Base-by-base conservation (phyloP, 139 green algal genomes). In the Desmodesmus armatus region DNA sequence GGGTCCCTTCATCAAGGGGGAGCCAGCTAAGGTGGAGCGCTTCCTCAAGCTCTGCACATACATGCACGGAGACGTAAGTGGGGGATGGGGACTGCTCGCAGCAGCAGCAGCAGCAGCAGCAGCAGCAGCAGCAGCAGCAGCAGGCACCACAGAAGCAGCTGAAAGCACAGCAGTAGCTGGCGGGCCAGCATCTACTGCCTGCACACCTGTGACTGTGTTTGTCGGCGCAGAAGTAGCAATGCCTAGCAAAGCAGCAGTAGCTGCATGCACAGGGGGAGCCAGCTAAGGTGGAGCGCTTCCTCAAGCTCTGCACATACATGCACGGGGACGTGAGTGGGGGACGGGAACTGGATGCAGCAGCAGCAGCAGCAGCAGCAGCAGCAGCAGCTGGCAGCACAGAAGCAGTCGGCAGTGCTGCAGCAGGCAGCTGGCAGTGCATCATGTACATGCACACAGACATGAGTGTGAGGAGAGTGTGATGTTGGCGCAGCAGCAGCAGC, bases 11-110 rank as follows among this genome's bases (percentile, higher is more conserved):
- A 87, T 97, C 25, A 85, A 87, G 41, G 80, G 80, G 17, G 81
- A 88, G 15, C 31, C 47, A 21, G 70, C 76, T 19, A 39, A 73
- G 2, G 83, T 94, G 7, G 82, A 93, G 31, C 82, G 78, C 33
- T 98, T 98, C 88, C 88, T 98, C 35, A 23, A 71, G 7, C 60
- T 84, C 21, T 92, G 91, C 78, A 86, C 82, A 5, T 98, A 98
- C 85, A 19, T 93, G 62, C 62, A 87, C 23, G 92, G 91, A 15
- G 85, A 92, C 51, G 89, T 92, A 65, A 25, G 85, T 44, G 3
- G 15, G 23, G 1, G 31, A 35, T n/a, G 70, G 29, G 44, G 0
- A 62, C 13, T 15, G 17, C 13, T 15, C 13, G 53, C 11, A 63
- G 53, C 53, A 63, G 53, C 65, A 73, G 33, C 65, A 40, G 9